Base-by-base conservation (phyloP, 2,329 filamentous ascomycete genomes). In the Pseudocercospora eumusae region DNA sequence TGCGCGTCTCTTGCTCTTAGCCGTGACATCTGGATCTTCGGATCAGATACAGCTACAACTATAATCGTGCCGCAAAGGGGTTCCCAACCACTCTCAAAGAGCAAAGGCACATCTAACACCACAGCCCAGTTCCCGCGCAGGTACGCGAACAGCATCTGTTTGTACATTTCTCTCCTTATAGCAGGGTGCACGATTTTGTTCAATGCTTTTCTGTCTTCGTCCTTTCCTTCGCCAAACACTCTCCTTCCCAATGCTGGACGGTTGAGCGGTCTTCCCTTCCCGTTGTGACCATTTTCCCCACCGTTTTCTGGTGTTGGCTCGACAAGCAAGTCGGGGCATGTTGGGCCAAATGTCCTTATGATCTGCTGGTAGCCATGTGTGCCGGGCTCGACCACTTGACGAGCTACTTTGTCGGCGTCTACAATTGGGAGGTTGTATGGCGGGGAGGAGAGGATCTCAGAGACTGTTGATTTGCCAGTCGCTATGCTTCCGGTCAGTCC, bases 391-490 rank as follows among this genome's bases (percentile, higher is more conserved):
- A 99, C 93, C 63, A 98, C 95, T 76, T 95, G 85, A 70, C 93
- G 92, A 53, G 95, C 93, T 64, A 98, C 84, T 60, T 96, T 79
- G 80, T 99, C 95, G 74, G 95, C 93, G 75, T 99, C 95, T 80
- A 99, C 88, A 70, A 99, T 84, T 71, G 95, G 93, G 64, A 99
- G 84, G 64, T 86, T 88, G 81, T 97, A 90, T 0, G 93, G 95
- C 4, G 90, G 82, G 4, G 86, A 83, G 56, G 89, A 86, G 71
- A 99, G 90, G 69, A 96, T 84, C 42, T 84, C 82, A 27, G 95
- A 96, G 59, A 97, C 92, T 68, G 93, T 99, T 50, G 93, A 96
- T 84, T 99, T 99, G 76, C 95, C 95, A 5, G 95, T 99, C 64
- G 95, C 95, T 74, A 99, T 98, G 64, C 93, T 96, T 75, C 95